phyloP scores from a whole-genome alignment of 495 filamentous ascomycete genomes.

The Xylaria castorea region DNA sequence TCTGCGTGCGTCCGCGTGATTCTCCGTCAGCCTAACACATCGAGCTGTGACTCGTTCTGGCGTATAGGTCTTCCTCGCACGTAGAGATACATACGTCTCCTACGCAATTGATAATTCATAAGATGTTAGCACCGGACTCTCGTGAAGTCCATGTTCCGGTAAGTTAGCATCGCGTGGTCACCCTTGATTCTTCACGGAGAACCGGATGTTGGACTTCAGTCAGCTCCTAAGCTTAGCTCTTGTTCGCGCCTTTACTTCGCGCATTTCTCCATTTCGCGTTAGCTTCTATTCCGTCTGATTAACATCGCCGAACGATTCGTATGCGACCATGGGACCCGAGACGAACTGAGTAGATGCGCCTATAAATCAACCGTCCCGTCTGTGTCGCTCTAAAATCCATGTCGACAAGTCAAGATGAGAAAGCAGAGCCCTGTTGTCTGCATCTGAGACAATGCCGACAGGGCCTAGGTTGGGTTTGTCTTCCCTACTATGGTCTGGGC shows the following conservation, averaged over 20 bases:
- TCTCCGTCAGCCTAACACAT: constrained; percentile 2
- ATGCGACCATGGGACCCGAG: too few species aligned
- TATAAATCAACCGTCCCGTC: not conserved
- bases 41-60: not conserved
- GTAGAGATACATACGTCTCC: not conserved
- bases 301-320: not conserved
- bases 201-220: not conserved
- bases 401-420: not conserved
- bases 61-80: not conserved
- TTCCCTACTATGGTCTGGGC: not conserved
- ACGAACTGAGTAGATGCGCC: not conserved
- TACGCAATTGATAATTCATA: not conserved
- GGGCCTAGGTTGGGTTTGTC: not conserved
- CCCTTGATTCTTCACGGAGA: not conserved
- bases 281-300: not conserved
- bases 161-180: not conserved
- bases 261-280: too few species aligned
- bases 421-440: not conserved
- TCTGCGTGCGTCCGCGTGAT: not conserved
- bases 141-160: not conserved
- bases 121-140: not conserved
- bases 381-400: not conserved
- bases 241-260: not conserved
- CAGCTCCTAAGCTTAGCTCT: not conserved
- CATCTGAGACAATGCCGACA: not conserved